A percentile compares a stretch with the other conserved stretches of the same genome.
These are phyloP conservation scores for Erythrophleum fordii DNA, from an alignment of 306 rosid genomes.

Conservation along the genomic window DNA sequence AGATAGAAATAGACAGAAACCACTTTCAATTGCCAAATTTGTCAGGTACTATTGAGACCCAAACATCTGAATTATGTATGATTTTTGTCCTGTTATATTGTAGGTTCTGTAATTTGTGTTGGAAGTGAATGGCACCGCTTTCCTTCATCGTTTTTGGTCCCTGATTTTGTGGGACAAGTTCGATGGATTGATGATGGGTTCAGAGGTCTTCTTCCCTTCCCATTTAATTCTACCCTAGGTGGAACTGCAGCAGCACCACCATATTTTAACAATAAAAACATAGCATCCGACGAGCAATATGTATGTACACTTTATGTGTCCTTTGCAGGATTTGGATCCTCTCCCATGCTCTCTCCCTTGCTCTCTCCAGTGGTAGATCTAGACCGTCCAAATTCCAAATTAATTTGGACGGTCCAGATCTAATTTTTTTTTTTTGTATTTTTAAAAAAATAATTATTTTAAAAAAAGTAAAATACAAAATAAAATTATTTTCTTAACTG, in stretches of 20 bases:
- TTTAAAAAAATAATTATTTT: too few relatives aligned
- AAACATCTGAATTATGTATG: not conserved
- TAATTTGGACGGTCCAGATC: too few relatives aligned
- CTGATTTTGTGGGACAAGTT: constrained; percentile 77
- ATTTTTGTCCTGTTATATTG: constrained; percentile 15
- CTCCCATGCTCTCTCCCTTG: too few relatives aligned
- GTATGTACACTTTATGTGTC: constrained; percentile 47
- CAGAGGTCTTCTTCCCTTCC: constrained; percentile 91
- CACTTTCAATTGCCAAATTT: not conserved
- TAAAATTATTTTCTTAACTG: too few relatives aligned
- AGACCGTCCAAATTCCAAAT: too few relatives aligned
- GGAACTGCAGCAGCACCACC: constrained; percentile 93
- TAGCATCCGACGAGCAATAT: constrained; percentile 79
- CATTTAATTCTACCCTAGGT: constrained; percentile 85
- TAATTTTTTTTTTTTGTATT: too few relatives aligned
- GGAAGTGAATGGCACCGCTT: constrained; percentile 98
- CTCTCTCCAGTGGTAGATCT: too few relatives aligned
- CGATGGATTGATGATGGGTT: constrained; percentile 97
- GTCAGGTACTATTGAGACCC: not conserved
- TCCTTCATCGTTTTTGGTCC: constrained; percentile 92
- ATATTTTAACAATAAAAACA: constrained; percentile 83
- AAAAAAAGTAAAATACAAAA: too few relatives aligned
- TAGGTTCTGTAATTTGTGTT: constrained; percentile 86
- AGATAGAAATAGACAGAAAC: not conserved
- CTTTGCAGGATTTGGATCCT: too few relatives aligned